Base-by-base conservation (phyloP, 352 stramenopile species). In the Pseudoperonospora humuli region DNA sequence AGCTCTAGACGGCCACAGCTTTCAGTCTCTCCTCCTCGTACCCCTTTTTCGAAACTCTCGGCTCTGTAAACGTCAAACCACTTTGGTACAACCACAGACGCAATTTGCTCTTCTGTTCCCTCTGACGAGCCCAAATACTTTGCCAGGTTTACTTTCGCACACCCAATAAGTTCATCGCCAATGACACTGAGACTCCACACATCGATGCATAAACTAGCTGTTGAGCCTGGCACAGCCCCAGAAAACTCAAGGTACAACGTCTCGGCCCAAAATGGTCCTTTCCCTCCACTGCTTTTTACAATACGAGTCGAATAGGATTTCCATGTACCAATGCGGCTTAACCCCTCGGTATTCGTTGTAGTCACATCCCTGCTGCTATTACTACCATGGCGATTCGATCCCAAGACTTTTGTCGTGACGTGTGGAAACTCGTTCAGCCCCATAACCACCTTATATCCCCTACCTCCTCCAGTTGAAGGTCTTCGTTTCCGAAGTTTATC, bases 371-470 rank as follows among this genome's bases (percentile, higher is more conserved):
- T 56, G 28, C 45, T 58, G 13, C 36, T 60, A 19, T 20, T 47
- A 23, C 35, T 54, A 19, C 39, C 51, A 32, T 36, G 52, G 20
- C 19, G 28, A 24, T 44, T 53, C 3, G 55, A n/a, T 3, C 29
- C 31, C 46, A 58, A 20, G 11, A 52, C 56, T 45, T 86, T 84
- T 44, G 65, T 59, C 11, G 69, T 78, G 8, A 69, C 27, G 42
- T 89, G 79, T 0, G 80, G 80, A 41, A 88, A 89, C 18, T 77
- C 67, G 35, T 85, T 80, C 34, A 92, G 56, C 0, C 73, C 75
- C 36, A 92, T 59, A 9, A 75, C 67, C 17, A 92, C 61, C 24
- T 85, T 85, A 57, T 46, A 85, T 48, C 36, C 62, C 45, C 49
- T 83, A 71, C 57, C 72, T 68, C 32, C 68, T 46, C 60, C 67